These are phyloP conservation scores for Pleomassaria siparia DNA, from an alignment of 2,329 filamentous ascomycete genomes.

Conservation along the genomic window DNA sequence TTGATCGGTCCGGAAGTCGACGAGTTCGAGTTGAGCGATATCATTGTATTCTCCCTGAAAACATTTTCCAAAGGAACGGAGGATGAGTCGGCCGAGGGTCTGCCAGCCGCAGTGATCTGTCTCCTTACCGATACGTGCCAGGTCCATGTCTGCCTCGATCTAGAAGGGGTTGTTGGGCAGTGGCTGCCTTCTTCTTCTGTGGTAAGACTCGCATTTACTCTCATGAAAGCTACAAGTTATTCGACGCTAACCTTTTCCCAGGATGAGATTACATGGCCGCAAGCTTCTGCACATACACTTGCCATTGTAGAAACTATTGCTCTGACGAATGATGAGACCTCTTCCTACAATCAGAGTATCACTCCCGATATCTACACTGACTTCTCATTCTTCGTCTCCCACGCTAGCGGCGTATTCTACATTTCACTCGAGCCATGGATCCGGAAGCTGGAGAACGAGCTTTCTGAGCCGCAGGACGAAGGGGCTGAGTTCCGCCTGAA, in stretches of 20 bases:
- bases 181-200: slow-evolving; percentile 58
- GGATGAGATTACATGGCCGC: slow-evolving; percentile 20
- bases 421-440: slow-evolving; percentile 61
- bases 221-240: background rate
- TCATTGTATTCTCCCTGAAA: slow-evolving; percentile 56
- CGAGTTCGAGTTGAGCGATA: slow-evolving; percentile 61
- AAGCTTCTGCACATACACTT: slow-evolving; percentile 29
- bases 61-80: slow-evolving; percentile 55
- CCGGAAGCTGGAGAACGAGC: slow-evolving; percentile 57
- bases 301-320: slow-evolving; percentile 47
- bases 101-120: slow-evolving; percentile 61
- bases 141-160: slow-evolving; percentile 61
- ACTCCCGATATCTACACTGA: slow-evolving; percentile 57
- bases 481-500: slow-evolving; percentile 60
- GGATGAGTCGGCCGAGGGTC: slow-evolving; percentile 50
- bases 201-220: background rate
- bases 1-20: slow-evolving; percentile 53
- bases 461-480: slow-evolving; percentile 53
- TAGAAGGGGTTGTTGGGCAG: slow-evolving; percentile 63
- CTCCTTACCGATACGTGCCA: slow-evolving; percentile 58
- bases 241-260: slow-evolving; percentile 16
- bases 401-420: slow-evolving; percentile 55
- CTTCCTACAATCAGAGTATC: slow-evolving; percentile 55
- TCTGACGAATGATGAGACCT: slow-evolving; percentile 20
- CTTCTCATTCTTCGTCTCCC: slow-evolving; percentile 62